Conservation (phyloP, 1,139 yeast genomes). For the Martiniozyma asiatica region DNA sequence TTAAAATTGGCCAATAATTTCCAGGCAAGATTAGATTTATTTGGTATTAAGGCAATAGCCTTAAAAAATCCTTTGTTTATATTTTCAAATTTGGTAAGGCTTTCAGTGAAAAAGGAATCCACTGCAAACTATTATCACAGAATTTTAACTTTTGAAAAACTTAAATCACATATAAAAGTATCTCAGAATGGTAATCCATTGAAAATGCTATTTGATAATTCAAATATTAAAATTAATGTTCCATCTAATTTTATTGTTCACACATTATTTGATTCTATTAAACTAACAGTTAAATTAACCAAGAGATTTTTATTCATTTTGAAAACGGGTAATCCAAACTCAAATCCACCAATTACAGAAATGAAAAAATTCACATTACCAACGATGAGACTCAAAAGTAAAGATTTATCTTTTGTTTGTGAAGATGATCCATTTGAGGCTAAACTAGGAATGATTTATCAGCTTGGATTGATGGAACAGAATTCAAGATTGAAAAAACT, state of each 20-base stretch:
- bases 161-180: slow-evolving; percentile 16
- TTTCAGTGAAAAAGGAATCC: slow-evolving; percentile 30
- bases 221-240: slow-evolving; percentile 32
- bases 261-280: slow-evolving; percentile 48
- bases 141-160: slow-evolving; percentile 10
- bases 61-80: slow-evolving; percentile 18
- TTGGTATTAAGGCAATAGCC: slow-evolving; percentile 19
- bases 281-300: slow-evolving; percentile 40
- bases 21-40: slow-evolving; percentile 35
- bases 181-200: no score
- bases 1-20: slow-evolving; percentile 35
- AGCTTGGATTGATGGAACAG: slow-evolving; percentile 67
- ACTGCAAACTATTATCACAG: slow-evolving; percentile 2
- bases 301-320: slow-evolving; percentile 43
- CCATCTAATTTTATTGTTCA: slow-evolving; percentile 46
- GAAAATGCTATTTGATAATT: slow-evolving; percentile 25
- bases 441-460: slow-evolving; percentile 62
- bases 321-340: slow-evolving; percentile 26
- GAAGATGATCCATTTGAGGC: slow-evolving; percentile 87
- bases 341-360: slow-evolving; percentile 26
- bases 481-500: slow-evolving; percentile 48
- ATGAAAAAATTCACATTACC: slow-evolving; percentile 39
- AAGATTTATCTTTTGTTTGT: slow-evolving; percentile 35
- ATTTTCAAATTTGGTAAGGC: slow-evolving; percentile 29
- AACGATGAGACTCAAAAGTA: slow-evolving; percentile 35